Percentiles rank a stretch among this genome's conserved stretches.
These are phyloP conservation scores for Colletotrichum gloeosporioides DNA, from an alignment of 2,329 filamentous ascomycete species.

Conservation along the genomic window DNA sequence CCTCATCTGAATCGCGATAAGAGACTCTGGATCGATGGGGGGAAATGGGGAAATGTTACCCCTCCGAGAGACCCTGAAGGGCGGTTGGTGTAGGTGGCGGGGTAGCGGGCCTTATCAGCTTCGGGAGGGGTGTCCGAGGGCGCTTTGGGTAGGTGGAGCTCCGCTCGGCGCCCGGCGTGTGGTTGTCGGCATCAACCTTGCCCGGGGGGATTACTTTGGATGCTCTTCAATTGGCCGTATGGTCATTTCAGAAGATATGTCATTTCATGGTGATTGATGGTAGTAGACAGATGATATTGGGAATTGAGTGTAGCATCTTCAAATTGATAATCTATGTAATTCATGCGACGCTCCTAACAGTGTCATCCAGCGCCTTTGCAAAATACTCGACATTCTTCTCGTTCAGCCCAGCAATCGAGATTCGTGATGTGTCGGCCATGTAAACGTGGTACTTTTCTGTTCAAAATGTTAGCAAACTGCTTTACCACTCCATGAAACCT, in stretches of 20 bases:
- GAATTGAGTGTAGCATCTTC: fast-evolving
- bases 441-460: slow-evolving; percentile 40
- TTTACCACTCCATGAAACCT: background rate
- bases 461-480: fast-evolving
- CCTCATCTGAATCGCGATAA: background rate
- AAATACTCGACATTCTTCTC: slow-evolving; percentile 37
- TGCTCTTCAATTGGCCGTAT: background rate
- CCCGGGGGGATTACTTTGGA: background rate
- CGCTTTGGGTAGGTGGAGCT: background rate
- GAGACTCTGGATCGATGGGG: background rate
- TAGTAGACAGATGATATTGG: background rate
- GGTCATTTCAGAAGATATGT: too few species aligned
- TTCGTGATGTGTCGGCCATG: slow-evolving; percentile 42
- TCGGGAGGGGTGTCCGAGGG: slow-evolving; percentile 14
- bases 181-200: background rate
- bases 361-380: slow-evolving; percentile 26
- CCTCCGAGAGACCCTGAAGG: background rate
- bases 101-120: background rate
- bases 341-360: background rate
- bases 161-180: background rate
- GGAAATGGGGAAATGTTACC: background rate
- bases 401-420: slow-evolving; percentile 44
- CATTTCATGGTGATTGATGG: background rate
- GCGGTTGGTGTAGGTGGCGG: background rate
- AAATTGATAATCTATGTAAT: background rate